A percentile compares a stretch with the other conserved stretches of the same genome.
These are phyloP conservation scores for Senna siamea DNA, from an alignment of 306 rosid genomes.

Conservation along the genomic window DNA sequence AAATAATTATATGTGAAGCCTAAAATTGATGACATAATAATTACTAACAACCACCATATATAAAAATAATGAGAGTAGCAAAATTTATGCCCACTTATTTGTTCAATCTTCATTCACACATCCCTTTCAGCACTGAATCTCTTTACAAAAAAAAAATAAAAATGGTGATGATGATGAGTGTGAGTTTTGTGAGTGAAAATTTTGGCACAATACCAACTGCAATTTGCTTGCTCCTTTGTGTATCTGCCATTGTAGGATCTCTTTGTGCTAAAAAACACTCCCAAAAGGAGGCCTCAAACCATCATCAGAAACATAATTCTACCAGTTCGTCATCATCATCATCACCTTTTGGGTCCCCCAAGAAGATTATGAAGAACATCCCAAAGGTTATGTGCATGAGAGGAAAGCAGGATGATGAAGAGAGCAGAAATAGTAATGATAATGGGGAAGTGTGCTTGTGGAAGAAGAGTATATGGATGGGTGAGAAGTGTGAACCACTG, in stretches of 20 bases:
- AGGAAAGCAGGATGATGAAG: conserved; percentile 13
- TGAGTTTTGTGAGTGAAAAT: not conserved
- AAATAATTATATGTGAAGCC: not conserved
- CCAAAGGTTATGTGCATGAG: conserved; percentile 7
- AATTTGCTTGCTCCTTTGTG: conserved; percentile 25
- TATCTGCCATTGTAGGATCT: conserved; percentile 36
- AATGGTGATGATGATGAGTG: conserved; percentile 28
- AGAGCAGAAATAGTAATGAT: not conserved
- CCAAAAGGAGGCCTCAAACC: not conserved
- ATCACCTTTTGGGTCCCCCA: conserved; percentile 15
- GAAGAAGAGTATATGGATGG: conserved; percentile 56
- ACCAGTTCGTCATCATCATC: not conserved
- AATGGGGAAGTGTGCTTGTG: conserved; percentile 47
- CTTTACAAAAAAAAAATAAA: not conserved
- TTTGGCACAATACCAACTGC: not conserved
- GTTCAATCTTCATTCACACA: not conserved
- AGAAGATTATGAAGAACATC: conserved; percentile 29
- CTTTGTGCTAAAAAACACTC: conserved; percentile 28
- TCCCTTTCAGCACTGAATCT: not conserved
- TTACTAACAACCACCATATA: not conserved
- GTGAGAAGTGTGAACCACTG: conserved; percentile 52
- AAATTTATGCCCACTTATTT: not conserved
- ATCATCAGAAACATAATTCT: not conserved
- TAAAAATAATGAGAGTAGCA: not conserved
- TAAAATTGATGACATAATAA: not conserved